These are phyloP conservation scores for Claviceps africana DNA, from an alignment of 2,329 filamentous ascomycete species.

Conservation along the genomic window DNA sequence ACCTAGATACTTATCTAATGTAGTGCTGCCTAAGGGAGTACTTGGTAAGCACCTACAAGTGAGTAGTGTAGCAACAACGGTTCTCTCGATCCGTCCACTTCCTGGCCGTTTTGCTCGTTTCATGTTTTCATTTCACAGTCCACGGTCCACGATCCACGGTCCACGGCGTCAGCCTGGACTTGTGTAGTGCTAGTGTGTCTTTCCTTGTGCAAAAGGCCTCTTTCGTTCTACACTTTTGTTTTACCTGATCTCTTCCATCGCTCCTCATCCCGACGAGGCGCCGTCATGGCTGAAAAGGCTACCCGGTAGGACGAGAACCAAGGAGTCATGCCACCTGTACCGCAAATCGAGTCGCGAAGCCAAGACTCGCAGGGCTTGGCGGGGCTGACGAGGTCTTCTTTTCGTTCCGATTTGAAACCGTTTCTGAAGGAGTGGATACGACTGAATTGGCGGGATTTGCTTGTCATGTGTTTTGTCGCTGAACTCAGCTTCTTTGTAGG, in stretches of 20 bases:
- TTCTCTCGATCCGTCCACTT: no score
- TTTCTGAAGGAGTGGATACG: constrained; percentile 37
- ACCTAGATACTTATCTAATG: no score
- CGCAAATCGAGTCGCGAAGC: constrained; percentile 4
- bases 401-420: constrained; percentile 3
- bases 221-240: not conserved
- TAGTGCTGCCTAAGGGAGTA: no score
- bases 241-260: not conserved
- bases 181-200: not conserved
- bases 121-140: no score
- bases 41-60: no score
- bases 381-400: not conserved
- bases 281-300: not conserved
- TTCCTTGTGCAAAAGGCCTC: not conserved
- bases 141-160: no score
- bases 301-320: not conserved
- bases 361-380: constrained; percentile 1
- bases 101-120: not conserved
- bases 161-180: not conserved
- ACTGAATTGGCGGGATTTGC: constrained; percentile 42
- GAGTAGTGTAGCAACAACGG: no score
- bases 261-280: not conserved
- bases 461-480: constrained; percentile 42
- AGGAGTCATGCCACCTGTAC: constrained; percentile 11
- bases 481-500: constrained; percentile 17